Evolutionary conservation across 352 stramenopile genomes (phyloP), one percentile per base, ranked within the genome.

Genomic region (Pythium rhizo-oryzae): DNA sequence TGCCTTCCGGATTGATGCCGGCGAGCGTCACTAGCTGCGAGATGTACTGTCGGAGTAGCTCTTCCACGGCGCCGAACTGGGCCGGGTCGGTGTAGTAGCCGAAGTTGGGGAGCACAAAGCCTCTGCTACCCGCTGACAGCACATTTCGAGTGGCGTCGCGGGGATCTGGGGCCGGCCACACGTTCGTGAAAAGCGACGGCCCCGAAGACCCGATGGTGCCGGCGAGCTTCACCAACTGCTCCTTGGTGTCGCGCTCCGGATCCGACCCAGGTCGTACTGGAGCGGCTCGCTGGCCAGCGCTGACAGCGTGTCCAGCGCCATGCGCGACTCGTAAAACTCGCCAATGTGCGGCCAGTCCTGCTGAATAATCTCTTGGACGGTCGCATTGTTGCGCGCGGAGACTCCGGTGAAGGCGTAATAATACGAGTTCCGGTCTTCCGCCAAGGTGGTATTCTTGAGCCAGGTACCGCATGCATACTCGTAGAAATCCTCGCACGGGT

Each of bases 21-120:
- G 71, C 67, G 9, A 85, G 65, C 43, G 67, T 74, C 15, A 82
- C 30, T 8, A 85, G 57, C n/a, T 67, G 78, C 3, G 67, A 69
- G 12, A 78, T 78, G 63, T 85, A 87, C 25, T 55, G 24, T 41
- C 71, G 70, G 46, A 78, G 65, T 13, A 74, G 65, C 19, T 59
- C 65, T 60, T 85, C 80, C 12, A 82, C 47, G 39, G 65, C 55
- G 7, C 46, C 37, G 15, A 82, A 81, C 7, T n/a, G n/a, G n/a
- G 70, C 68, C 19, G 71, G 43, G 21, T 69, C 59, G 55, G 97
- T 84, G 54, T 98, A 94, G 70, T 98, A 98, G 67, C 96, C 93
- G 35, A 80, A 70, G 69, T 96, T 89, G 1, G 91, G 85, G 15
- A 98, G 72, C 35, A 76, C 82, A 7, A 64, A 44, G 3, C 89